Percentiles rank a stretch among this genome's conserved stretches.
These are phyloP conservation scores for Psophocarpus tetragonolobus DNA, from an alignment of 306 rosid species.

Conservation along the genomic window DNA sequence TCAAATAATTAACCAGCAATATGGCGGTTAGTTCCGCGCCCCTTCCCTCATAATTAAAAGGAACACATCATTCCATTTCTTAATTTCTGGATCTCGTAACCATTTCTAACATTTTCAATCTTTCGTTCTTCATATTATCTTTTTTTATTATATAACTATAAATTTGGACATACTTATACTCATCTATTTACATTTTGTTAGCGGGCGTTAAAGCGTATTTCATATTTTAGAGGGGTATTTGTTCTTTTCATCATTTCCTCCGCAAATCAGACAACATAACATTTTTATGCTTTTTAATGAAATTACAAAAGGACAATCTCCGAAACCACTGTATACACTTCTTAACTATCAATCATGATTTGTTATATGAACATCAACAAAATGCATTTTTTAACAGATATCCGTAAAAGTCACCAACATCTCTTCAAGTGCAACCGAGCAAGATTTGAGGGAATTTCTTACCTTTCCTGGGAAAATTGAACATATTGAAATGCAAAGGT, in stretches of 20 bases:
- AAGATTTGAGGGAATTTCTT: slow-evolving; percentile 61
- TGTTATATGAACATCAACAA: neutral
- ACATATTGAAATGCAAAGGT: slow-evolving; percentile 53
- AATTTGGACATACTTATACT: neutral
- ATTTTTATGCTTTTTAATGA: neutral
- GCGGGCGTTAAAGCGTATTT: too few species aligned
- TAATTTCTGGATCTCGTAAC: neutral
- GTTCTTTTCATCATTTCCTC: neutral
- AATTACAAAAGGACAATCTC: neutral
- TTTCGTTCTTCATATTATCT: neutral
- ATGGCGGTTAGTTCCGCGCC: slow-evolving; percentile 23
- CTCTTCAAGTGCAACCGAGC: slow-evolving; percentile 50
- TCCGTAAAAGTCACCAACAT: slow-evolving; percentile 61
- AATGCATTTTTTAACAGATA: slow-evolving; percentile 29
- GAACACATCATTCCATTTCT: neutral
- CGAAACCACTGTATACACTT: neutral
- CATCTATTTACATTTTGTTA: neutral
- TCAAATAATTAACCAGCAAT: neutral
- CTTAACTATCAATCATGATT: neutral
- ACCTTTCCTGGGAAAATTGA: slow-evolving; percentile 63
- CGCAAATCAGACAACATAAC: neutral
- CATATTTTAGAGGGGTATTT: too few species aligned
- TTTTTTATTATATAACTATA: neutral
- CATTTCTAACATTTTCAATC: neutral
- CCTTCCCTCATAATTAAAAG: neutral